Evolutionary conservation across 139 green algal species (phyloP), one percentile per base, ranked within the genome.

Genomic region (Choricystis sp.): DNA sequence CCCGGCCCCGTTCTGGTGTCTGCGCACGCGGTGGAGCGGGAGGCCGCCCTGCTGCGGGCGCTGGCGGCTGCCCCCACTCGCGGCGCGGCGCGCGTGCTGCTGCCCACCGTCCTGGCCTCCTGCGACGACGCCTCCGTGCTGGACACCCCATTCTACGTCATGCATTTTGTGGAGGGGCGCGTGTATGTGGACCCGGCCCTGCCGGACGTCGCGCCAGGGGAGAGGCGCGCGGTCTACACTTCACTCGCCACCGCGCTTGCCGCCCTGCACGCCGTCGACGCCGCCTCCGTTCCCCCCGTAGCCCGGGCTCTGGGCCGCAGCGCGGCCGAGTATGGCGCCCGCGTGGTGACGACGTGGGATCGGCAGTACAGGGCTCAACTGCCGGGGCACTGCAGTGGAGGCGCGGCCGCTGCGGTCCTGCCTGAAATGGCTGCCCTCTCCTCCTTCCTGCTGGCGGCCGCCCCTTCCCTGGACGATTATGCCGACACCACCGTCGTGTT

Each of bases 71-170:
- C 65, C 1, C 20, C 28, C 28, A 16, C 57, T 61, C n/a, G 3
- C 57, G 26, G 19, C 59, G 14, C 28, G 5, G 9, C 59, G 4
- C 1, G 19, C 29, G 31, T 31, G 4, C n/a, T 2, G 23, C 22
- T 61, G 21, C 49, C 52, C 1, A 25, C 61, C 3, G 22, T 68
- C 61, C 58, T 94, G n/a, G 64, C 61, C 26, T 73, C 96, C 20
- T 97, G 89, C 76, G 66, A 80, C 4, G 83, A 96, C 57, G 0
- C 64, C 0, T 24, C 29, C 1, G 83, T 97, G 1, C 59, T 98
- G 4, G 93, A 93, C 61, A 97, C 88, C 1, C 78, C 81, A 19
- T 99, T 99, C 67, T 98, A 96, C 67, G 55, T 99, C 19, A 98
- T 97, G 90, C 62, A 80, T 62, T 76, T 84, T 68, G 65, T 78